phyloP scores from a whole-genome alignment of 1,139 yeast species.

The Lodderomyces metapsilosis region DNA sequence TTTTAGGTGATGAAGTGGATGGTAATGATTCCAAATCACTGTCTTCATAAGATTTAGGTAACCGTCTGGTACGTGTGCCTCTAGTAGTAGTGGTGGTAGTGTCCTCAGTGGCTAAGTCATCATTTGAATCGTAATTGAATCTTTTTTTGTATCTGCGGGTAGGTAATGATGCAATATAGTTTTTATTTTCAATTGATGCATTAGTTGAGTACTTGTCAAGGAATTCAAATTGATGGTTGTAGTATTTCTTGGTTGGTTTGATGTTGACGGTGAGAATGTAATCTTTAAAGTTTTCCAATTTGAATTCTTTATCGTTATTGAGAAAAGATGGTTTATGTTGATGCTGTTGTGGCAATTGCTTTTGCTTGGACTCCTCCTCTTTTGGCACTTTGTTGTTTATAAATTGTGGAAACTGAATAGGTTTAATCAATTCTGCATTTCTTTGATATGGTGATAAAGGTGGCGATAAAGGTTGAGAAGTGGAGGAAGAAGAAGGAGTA shows the following conservation, averaged over 20 bases:
- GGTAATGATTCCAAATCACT: slow-evolving; percentile 9
- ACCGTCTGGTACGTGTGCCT: slow-evolving; percentile 56
- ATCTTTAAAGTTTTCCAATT: slow-evolving; percentile 47
- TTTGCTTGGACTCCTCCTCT: neutral
- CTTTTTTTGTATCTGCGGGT: slow-evolving; percentile 33
- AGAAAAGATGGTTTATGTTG: slow-evolving; percentile 17
- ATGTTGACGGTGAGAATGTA: slow-evolving; percentile 52
- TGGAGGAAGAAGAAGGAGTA: slow-evolving; percentile 3
- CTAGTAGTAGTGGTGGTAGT: slow-evolving; percentile 23
- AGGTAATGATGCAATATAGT: slow-evolving; percentile 16
- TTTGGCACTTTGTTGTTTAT: neutral
- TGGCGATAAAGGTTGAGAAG: slow-evolving; percentile 47
- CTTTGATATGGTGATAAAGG: slow-evolving; percentile 63
- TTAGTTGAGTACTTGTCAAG: slow-evolving; percentile 47
- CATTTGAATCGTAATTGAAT: slow-evolving; percentile 17
- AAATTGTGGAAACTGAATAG: slow-evolving; percentile 3
- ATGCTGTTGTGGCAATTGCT: slow-evolving; percentile 18
- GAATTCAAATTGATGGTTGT: slow-evolving; percentile 47
- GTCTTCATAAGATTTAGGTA: slow-evolving; percentile 20
- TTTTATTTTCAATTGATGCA: slow-evolving; percentile 19
- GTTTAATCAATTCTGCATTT: slow-evolving; percentile 11
- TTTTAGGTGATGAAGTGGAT: slow-evolving; percentile 25
- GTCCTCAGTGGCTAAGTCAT: slow-evolving; percentile 11
- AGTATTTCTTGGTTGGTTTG: slow-evolving; percentile 40
- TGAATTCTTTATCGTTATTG: slow-evolving; percentile 34